phyloP scores from a whole-genome alignment of 257 asterid species.

The Paraleonurus japonicus region DNA sequence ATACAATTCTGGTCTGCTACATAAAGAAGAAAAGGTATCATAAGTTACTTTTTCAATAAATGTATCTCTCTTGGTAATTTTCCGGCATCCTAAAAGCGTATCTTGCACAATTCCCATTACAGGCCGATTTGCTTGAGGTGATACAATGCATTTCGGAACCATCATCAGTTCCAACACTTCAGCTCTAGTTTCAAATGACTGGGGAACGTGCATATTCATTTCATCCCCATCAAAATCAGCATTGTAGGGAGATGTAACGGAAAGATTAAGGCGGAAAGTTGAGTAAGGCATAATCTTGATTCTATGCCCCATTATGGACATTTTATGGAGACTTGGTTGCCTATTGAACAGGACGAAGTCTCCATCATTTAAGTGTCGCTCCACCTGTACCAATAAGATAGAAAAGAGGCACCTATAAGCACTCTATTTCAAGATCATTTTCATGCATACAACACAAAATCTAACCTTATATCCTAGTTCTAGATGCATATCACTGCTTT shows the following conservation, averaged over 20 bases:
- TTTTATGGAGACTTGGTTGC: constrained; percentile 98
- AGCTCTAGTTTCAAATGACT: constrained; percentile 99
- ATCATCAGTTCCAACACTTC: constrained; percentile 96
- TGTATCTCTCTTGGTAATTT: constrained; percentile 92
- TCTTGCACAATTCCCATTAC: constrained; percentile 99
- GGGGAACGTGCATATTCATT: constrained; percentile 99
- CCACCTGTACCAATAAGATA: constrained; percentile 66
- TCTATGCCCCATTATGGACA: constrained; percentile 99
- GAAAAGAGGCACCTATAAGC: constrained; percentile 18
- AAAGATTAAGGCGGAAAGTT: constrained; percentile 89
- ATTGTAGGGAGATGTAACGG: constrained; percentile 98
- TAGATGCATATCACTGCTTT: constrained; percentile 95
- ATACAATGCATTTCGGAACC: constrained; percentile 97
- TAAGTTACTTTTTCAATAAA: constrained; percentile 87
- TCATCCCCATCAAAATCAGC: constrained; percentile 99
- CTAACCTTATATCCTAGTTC: constrained; percentile 94
- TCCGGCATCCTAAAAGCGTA: constrained; percentile 93
- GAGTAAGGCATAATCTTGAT: constrained; percentile 99
- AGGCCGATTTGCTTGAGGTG: constrained; percentile 96
- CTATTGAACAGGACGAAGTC: constrained; percentile 94
- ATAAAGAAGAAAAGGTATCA: neutral
- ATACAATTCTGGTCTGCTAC: neutral
- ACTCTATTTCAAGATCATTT: constrained; percentile 14
- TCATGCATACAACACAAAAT: neutral
- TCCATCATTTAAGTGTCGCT: constrained; percentile 97